Conservation (phyloP, 768 basidiomycete genomes). For the Gelatoporia subvermispora region DNA sequence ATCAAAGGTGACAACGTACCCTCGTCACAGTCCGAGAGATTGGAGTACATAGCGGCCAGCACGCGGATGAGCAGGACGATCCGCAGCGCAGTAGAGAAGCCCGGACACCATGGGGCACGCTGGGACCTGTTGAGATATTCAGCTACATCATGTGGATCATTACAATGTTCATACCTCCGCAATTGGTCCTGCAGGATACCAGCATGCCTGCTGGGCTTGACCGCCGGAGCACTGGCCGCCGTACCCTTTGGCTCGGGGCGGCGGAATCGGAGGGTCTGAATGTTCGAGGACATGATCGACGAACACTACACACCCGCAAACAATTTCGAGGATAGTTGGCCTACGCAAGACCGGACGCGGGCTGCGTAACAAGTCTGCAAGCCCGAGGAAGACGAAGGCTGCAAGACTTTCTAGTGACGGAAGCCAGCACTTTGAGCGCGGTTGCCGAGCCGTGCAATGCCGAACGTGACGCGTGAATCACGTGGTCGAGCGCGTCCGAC, state of each 20-base stretch:
- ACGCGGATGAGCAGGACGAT: conserved; percentile 79
- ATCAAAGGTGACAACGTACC: conserved; percentile 41
- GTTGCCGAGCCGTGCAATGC: too few relatives aligned
- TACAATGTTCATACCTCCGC: conserved; percentile 44
- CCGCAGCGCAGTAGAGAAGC: conserved; percentile 79
- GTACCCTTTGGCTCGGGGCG: conserved; percentile 20
- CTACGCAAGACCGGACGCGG: too few relatives aligned
- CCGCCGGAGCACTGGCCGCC: conserved; percentile 10
- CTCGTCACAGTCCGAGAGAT: conserved; percentile 96
- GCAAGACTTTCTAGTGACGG: too few relatives aligned
- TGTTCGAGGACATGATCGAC: conserved; percentile 11
- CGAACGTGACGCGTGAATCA: too few relatives aligned
- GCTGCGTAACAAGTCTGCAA: too few relatives aligned
- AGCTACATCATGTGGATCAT: conserved; percentile 7
- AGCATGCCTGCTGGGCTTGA: conserved; percentile 39
- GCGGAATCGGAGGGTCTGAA: conserved; percentile 31
- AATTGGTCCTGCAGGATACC: conserved; percentile 80
- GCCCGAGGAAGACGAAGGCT: too few relatives aligned
- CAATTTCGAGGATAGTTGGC: too few relatives aligned
- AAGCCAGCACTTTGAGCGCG: too few relatives aligned
- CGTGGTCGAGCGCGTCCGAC: too few relatives aligned
- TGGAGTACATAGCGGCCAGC: conserved; percentile 88
- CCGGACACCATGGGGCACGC: conserved; percentile 80
- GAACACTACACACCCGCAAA: not conserved
- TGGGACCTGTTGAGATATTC: conserved; percentile 42